Base-by-base conservation (phyloP, 371 early-diverging fungal genomes). In the Sporodiniella umbellata region DNA sequence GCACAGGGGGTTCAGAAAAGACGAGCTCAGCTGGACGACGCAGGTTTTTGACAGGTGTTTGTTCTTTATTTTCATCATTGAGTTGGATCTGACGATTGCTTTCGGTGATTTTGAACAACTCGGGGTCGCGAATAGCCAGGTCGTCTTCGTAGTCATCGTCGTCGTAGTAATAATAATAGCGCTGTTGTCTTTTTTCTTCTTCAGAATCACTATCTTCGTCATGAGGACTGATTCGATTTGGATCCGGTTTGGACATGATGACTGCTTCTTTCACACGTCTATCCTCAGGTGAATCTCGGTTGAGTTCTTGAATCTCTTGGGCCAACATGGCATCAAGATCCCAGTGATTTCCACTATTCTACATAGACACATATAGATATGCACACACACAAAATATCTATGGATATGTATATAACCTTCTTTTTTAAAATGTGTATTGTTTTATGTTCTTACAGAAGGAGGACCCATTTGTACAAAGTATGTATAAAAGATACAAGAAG, bases 141-240 rank as follows among this genome's bases (percentile, higher is more conserved):
- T 76, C 63, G 18, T 72, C 74, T 24, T 71, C 76, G 30, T 65
- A 74, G 22, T 76, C 75, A n/a, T 78, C 79, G 15, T 69, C 67
- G 15, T 72, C 70, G 22, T 58, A 54, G 21, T 50, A 48, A 31
- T 70, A 65, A 14, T 52, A 52, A n/a, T n/a, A n/a, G n/a, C n/a
- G n/a, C n/a, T n/a, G n/a, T n/a, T n/a, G n/a, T 59, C 17, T 28
- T 35, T 21, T 23, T 42, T n/a, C 58, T 58, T 43, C 39, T 19
- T 62, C 63, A 17, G 54, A 58, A 0, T 54, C 64, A 26, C 65
- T 71, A 26, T 54, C 64, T 15, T 61, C 62, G 22, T 72, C 62
- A n/a, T 59, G 53, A 30, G 58, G 43, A 25, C 50, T 47, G 7
- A 67, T 55, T 15, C 42, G 44, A 42, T 75, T 75, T 11, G 76